These are phyloP conservation scores for Urochloa ruziziensis DNA, from an alignment of 176 grass and related monocot species.

Conservation along the genomic window DNA sequence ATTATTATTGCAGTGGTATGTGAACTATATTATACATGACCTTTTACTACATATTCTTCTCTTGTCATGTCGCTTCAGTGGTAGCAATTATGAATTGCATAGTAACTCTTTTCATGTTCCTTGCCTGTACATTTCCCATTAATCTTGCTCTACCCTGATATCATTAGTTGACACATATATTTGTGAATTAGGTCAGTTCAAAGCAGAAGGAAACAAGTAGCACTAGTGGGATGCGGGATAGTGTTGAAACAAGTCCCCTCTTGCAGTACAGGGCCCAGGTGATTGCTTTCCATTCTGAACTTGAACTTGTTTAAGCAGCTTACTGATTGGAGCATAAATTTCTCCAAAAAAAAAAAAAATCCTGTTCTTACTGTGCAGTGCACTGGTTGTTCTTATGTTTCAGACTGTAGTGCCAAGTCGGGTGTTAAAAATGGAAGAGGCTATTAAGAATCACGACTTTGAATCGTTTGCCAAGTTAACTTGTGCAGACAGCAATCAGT, in stretches of 20 bases:
- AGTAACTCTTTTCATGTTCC: not conserved
- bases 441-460: slow-evolving; percentile 74
- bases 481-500: slow-evolving; percentile 92
- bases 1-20: slow-evolving; percentile 95
- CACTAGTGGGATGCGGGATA: slow-evolving; percentile 78
- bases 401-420: slow-evolving; percentile 69
- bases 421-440: slow-evolving; percentile 78
- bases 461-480: slow-evolving; percentile 77
- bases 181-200: slow-evolving; percentile 73
- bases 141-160: not conserved
- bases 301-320: not conserved
- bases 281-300: not conserved
- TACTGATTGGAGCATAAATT: not conserved
- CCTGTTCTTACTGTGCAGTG: slow-evolving; percentile 3
- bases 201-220: slow-evolving; percentile 98
- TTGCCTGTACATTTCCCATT: not conserved
- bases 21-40: slow-evolving; percentile 1
- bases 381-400: slow-evolving; percentile 34
- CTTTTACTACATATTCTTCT: not conserved
- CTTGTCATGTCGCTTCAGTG: not conserved
- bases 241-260: slow-evolving; percentile 69
- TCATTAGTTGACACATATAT: not conserved
- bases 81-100: not conserved
- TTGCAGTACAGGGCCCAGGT: slow-evolving; percentile 83
- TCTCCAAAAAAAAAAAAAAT: not conserved